Conservation (phyloP, 805 yeast species). For the Metschnikowia cubensis region DNA sequence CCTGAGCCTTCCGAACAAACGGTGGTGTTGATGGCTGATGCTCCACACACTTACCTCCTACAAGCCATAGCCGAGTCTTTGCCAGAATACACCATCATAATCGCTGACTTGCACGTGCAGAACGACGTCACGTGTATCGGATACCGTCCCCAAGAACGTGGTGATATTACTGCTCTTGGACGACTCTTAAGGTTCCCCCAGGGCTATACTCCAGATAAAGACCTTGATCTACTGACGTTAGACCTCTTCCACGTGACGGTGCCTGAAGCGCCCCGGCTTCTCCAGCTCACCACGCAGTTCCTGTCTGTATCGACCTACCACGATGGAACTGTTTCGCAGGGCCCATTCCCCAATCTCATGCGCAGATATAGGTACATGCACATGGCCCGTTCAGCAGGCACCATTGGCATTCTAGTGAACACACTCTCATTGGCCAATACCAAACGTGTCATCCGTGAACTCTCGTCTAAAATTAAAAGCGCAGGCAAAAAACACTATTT, state of each 20-base stretch:
- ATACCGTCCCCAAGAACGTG: conserved; percentile 21
- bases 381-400: conserved; percentile 84
- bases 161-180: conserved; percentile 13
- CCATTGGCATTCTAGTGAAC: conserved; percentile 86
- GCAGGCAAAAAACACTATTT: conserved; percentile 90
- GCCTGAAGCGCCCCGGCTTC: conserved; percentile 76
- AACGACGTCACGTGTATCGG: conserved; percentile 40
- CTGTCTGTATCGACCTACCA: conserved; percentile 43
- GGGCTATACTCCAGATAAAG: neutral
- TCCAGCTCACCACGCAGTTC: conserved; percentile 73
- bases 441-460: conserved; percentile 55
- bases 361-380: conserved; percentile 84
- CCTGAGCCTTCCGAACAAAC: conserved; percentile 33
- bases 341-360: conserved; percentile 77
- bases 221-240: conserved; percentile 39
- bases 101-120: conserved; percentile 31
- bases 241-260: conserved; percentile 63
- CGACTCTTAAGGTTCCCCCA: conserved; percentile 8
- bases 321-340: conserved; percentile 44
- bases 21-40: conserved; percentile 69
- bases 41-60: conserved; percentile 56
- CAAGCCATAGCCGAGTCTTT: conserved; percentile 33
- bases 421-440: conserved; percentile 81
- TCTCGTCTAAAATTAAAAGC: conserved; percentile 55
- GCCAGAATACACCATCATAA: conserved; percentile 22